These are phyloP conservation scores for Metarhizium album DNA, from an alignment of 2,329 filamentous ascomycete species.

Conservation along the genomic window DNA sequence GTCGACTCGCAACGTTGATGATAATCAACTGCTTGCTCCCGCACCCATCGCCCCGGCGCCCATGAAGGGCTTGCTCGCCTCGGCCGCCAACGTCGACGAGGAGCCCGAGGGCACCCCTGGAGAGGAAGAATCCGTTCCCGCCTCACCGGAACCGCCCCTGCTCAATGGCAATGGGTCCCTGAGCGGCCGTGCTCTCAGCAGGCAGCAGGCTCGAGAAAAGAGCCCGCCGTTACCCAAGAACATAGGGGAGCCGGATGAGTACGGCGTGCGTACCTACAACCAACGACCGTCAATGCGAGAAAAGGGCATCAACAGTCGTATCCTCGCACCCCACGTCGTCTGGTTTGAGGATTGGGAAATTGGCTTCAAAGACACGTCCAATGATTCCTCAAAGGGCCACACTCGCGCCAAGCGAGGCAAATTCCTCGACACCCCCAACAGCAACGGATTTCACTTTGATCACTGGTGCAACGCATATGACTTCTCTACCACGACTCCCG, in stretches of 20 bases:
- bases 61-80: constrained; percentile 28
- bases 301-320: constrained; percentile 39
- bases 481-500: constrained; percentile 33
- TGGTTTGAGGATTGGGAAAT: constrained; percentile 43
- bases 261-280: constrained; percentile 36
- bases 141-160: constrained; percentile 23
- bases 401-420: constrained; percentile 42
- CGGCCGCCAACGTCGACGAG: constrained; percentile 25
- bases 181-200: constrained; percentile 16
- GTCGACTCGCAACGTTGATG: constrained; percentile 23
- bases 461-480: constrained; percentile 43
- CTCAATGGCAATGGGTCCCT: constrained; percentile 16
- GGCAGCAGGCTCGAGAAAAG: constrained; percentile 24
- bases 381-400: constrained; percentile 42
- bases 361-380: constrained; percentile 48
- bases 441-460: constrained; percentile 43
- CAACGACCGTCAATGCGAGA: constrained; percentile 28
- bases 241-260: constrained; percentile 37
- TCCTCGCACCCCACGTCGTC: constrained; percentile 36
- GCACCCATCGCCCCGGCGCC: constrained; percentile 18
- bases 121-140: constrained; percentile 25
- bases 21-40: constrained; percentile 15
- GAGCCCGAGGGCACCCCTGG: constrained; percentile 22
- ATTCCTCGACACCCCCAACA: constrained; percentile 43
- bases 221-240: constrained; percentile 28